Percentiles rank a stretch among this genome's conserved stretches.
phyloP scores from a whole-genome alignment of 176 grass and related monocot genomes.

The bread wheat (Triticum aestivum) region IWGSC_CS_RefSeq_v2.1 NC_057801.1:247913164-247913663 shows the following conservation, averaged over 20 bases:
- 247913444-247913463: conserved; percentile 23
- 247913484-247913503: conserved; percentile 45
- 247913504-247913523: conserved; percentile 19
- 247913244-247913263: conserved; percentile 31
- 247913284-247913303: conserved; percentile 29
- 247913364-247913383: conserved; percentile 41
- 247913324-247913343: conserved; percentile 46
- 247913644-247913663: neutral
- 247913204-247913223: conserved; percentile 47
- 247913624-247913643: conserved; percentile 1
- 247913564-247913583: neutral
- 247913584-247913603: neutral
- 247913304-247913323: conserved; percentile 30
- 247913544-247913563: neutral
- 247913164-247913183: conserved; percentile 36
- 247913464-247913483: conserved; percentile 25
- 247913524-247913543: neutral
- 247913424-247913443: conserved; percentile 36
- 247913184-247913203: conserved; percentile 26
- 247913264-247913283: conserved; percentile 37
- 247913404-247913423: conserved; percentile 38
- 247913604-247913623: conserved; percentile 1
- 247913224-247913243: conserved; percentile 34
- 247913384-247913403: conserved; percentile 32
- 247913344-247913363: conserved; percentile 46